Conservation (phyloP, 805 yeast genomes). For the Cyberlindnera mississippiensis region DNA sequence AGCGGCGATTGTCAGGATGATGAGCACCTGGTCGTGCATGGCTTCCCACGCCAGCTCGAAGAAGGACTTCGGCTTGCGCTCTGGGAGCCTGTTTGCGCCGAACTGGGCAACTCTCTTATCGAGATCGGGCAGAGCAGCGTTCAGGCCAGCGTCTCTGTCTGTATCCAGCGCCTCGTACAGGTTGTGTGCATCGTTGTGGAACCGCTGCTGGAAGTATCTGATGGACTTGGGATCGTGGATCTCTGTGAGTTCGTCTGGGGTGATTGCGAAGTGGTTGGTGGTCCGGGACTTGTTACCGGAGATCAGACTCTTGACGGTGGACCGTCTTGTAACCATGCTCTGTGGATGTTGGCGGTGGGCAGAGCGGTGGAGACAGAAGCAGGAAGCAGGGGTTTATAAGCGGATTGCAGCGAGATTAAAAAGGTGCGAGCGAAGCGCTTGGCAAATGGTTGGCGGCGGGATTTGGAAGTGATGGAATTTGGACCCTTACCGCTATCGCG, state of each 20-base stretch:
- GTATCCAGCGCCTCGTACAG: slow-evolving; percentile 35
- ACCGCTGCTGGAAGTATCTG: slow-evolving; percentile 20
- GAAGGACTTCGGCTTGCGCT: slow-evolving; percentile 64
- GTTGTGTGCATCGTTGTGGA: slow-evolving; percentile 11
- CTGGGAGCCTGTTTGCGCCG: slow-evolving; percentile 74
- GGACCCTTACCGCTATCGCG: neutral
- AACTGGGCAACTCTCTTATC: slow-evolving; percentile 42
- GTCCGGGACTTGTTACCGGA: slow-evolving; percentile 1
- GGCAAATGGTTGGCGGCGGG: too few relatives aligned
- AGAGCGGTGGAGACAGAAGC: too few relatives aligned
- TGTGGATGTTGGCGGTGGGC: too few relatives aligned
- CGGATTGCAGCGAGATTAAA: too few relatives aligned
- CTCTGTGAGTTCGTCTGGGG: slow-evolving; percentile 36
- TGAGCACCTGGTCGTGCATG: slow-evolving; percentile 84
- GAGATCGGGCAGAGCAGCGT: slow-evolving; percentile 31
- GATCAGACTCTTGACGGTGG: slow-evolving; percentile 8
- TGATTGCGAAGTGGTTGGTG: slow-evolving; percentile 4
- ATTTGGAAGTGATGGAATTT: too few relatives aligned
- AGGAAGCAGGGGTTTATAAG: too few relatives aligned
- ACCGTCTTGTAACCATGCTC: slow-evolving; percentile 14
- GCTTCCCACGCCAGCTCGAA: slow-evolving; percentile 72
- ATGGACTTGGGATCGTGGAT: slow-evolving; percentile 65
- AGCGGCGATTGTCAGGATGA: slow-evolving; percentile 82
- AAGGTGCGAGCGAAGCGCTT: too few relatives aligned
- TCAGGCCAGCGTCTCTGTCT: slow-evolving; percentile 39